These are phyloP conservation scores for Cyclostephanos tholiformis DNA, from an alignment of 108 stramenopile genomes.

Conservation along the genomic window DNA sequence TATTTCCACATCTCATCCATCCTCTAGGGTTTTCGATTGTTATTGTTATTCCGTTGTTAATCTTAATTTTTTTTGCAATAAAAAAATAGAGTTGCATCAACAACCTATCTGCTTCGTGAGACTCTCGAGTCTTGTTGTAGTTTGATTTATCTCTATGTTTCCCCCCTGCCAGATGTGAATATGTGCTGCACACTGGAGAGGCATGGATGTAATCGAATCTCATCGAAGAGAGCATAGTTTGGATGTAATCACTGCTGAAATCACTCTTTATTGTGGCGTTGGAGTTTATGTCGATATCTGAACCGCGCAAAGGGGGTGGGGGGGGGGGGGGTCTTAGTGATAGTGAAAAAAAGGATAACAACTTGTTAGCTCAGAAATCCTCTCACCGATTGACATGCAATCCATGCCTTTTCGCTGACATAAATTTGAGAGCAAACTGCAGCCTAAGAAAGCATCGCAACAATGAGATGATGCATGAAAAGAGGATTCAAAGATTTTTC, in stretches of 20 bases:
- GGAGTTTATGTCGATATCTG: constrained; percentile 27
- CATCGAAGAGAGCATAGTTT: constrained; percentile 3
- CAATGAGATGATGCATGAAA: neutral
- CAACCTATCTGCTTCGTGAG: constrained; percentile 23
- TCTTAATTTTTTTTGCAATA: constrained; percentile 4
- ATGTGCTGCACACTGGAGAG: constrained; percentile 48
- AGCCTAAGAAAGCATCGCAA: constrained; percentile 5
- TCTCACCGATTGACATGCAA: constrained; percentile 23
- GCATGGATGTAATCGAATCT: constrained; percentile 50
- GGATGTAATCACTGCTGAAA: constrained; percentile 22
- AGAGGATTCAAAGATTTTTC: neutral
- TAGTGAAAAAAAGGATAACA: no score
- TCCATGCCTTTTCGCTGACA: constrained; percentile 34
- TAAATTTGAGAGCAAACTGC: constrained; percentile 31
- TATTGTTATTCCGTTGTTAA: constrained; percentile 20
- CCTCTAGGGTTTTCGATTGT: constrained; percentile 40
- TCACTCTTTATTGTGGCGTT: constrained; percentile 40
- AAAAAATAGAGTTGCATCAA: constrained; percentile 14
- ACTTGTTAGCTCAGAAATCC: neutral
- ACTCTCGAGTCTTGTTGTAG: constrained; percentile 23
- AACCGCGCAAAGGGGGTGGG: neutral
- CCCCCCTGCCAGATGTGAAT: constrained; percentile 33
- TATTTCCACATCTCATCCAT: constrained; percentile 32
- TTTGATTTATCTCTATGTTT: constrained; percentile 36
- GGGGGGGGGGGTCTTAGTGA: neutral